These are phyloP conservation scores for Pterocarpus santalinus DNA, from an alignment of 306 rosid species.

Conservation along the genomic window DNA sequence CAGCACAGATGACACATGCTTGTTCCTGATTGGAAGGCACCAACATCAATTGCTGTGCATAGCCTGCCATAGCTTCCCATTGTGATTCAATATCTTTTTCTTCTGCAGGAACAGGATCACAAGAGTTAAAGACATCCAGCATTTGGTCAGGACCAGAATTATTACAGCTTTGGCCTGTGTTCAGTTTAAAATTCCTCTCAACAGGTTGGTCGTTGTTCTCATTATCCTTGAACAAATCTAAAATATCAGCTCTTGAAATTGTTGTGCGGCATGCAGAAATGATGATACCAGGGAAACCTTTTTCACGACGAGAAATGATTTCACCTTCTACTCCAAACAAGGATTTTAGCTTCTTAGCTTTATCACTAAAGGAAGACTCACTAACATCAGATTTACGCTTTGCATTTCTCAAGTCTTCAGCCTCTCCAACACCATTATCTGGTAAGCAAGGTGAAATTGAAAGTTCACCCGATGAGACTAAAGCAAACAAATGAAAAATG, in stretches of 20 bases:
- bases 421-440: slow-evolving; percentile 88
- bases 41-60: slow-evolving; percentile 62
- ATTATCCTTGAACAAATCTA: slow-evolving; percentile 64
- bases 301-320: slow-evolving; percentile 90
- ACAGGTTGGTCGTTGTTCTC: slow-evolving; percentile 48
- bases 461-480: slow-evolving; percentile 78
- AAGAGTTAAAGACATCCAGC: slow-evolving; percentile 54
- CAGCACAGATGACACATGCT: slow-evolving; percentile 57
- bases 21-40: slow-evolving; percentile 56
- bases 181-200: slow-evolving; percentile 46
- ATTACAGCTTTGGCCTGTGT: slow-evolving; percentile 39
- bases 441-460: slow-evolving; percentile 81
- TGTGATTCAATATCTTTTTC: slow-evolving; percentile 60
- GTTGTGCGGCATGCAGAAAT: slow-evolving; percentile 58
- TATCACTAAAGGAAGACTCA: slow-evolving; percentile 61
- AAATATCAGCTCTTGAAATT: slow-evolving; percentile 63
- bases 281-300: slow-evolving; percentile 90
- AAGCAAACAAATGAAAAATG: slow-evolving; percentile 81
- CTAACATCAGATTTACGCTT: slow-evolving; percentile 74
- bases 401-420: slow-evolving; percentile 76
- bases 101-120: slow-evolving; percentile 48
- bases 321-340: slow-evolving; percentile 78
- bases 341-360: slow-evolving; percentile 71
- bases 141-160: slow-evolving; percentile 52
- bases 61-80: slow-evolving; percentile 85